These are phyloP conservation scores for Pseudogymnoascus verrucosus DNA, from an alignment of 2,329 filamentous ascomycete species.

Conservation along the genomic window DNA sequence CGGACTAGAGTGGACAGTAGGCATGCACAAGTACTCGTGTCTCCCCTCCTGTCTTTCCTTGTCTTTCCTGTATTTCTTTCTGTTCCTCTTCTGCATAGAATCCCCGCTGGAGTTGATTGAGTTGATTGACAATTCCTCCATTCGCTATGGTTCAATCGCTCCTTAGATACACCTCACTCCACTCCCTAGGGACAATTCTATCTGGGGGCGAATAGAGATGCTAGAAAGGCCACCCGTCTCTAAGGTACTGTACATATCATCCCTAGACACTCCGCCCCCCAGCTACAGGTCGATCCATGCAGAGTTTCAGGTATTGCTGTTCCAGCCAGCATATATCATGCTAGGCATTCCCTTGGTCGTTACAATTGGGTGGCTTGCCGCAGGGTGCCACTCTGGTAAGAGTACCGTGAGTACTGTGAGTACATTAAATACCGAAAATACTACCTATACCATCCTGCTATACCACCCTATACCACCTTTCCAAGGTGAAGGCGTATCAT, in stretches of 20 bases:
- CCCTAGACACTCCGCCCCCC: conserved; percentile 17
- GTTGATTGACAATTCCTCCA: not conserved
- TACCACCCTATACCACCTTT: not conserved
- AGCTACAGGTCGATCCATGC: conserved; percentile 18
- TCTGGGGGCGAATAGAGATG: not conserved
- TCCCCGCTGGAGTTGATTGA: not conserved
- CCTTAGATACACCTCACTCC: not conserved
- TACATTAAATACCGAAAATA: not conserved
- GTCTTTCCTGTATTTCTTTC: not conserved
- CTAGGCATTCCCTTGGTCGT: conserved; percentile 8
- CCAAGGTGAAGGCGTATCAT: not conserved
- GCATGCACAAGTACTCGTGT: not conserved
- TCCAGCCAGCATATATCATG: conserved; percentile 7
- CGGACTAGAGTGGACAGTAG: not conserved
- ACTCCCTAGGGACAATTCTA: not conserved
- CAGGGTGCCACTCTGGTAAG: conserved; percentile 7
- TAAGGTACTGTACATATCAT: conserved; percentile 22
- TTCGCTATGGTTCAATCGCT: not conserved
- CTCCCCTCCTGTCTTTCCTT: not conserved
- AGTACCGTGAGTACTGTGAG: not conserved
- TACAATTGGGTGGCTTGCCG: conserved; percentile 8
- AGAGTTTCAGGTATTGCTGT: conserved; percentile 8
- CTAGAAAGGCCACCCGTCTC: conserved; percentile 14
- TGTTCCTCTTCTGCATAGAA: not conserved
- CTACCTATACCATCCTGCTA: not conserved